These are phyloP conservation scores for Pisolithus tinctorius DNA, from an alignment of 768 basidiomycete genomes.

Conservation along the genomic window DNA sequence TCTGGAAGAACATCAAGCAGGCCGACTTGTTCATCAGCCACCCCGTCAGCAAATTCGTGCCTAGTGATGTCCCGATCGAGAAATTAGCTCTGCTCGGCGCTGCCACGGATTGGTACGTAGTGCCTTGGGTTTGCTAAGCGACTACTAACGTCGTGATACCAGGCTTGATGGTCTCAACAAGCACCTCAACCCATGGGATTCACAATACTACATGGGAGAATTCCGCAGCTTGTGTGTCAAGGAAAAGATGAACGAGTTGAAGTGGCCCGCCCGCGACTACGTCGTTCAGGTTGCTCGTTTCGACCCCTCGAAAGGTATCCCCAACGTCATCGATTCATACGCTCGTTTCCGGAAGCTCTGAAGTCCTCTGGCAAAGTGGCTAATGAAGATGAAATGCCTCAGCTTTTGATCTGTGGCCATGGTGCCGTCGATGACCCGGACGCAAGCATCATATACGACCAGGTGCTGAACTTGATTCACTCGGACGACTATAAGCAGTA, in stretches of 20 bases:
- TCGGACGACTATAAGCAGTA: constrained; percentile 47
- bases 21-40: constrained; percentile 93
- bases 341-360: constrained; percentile 70
- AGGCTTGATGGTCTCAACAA: constrained; percentile 96
- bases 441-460: constrained; percentile 86
- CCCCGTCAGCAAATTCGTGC: constrained; percentile 92
- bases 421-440: constrained; percentile 94
- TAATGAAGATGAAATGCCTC: constrained; percentile 50
- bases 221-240: constrained; percentile 71
- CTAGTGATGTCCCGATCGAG: constrained; percentile 68
- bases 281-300: constrained; percentile 91
- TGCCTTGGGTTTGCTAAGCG: constrained; percentile 11
- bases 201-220: constrained; percentile 86
- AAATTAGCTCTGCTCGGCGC: constrained; percentile 73
- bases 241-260: constrained; percentile 75
- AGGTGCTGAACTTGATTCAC: constrained; percentile 56
- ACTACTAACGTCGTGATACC: neutral
- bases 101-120: constrained; percentile 73
- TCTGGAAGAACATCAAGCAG: constrained; percentile 87
- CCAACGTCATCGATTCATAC: constrained; percentile 83
- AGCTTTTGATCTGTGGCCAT: constrained; percentile 81
- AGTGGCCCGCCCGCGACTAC: constrained; percentile 80
- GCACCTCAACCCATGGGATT: constrained; percentile 71
- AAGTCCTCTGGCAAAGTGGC: constrained; percentile 36
- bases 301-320: constrained; percentile 83